phyloP scores from a whole-genome alignment of 2,329 filamentous ascomycete genomes.

The Penicillium sp. region DNA sequence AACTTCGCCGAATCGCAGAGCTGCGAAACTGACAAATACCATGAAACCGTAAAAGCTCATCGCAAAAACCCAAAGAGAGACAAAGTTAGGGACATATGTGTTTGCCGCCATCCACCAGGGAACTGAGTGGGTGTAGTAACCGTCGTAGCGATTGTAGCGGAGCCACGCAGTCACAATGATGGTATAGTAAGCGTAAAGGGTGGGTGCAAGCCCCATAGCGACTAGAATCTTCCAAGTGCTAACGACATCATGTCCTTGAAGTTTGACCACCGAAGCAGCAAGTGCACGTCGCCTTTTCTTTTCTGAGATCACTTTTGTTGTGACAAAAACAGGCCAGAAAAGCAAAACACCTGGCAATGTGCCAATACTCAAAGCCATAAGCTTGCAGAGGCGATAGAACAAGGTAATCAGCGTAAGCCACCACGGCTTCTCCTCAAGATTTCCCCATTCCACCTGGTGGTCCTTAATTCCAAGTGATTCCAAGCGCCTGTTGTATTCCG shows the following conservation, averaged over 20 bases:
- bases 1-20: conserved; percentile 87
- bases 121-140: conserved; percentile 38
- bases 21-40: conserved; percentile 82
- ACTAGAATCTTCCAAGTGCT: conserved; percentile 91
- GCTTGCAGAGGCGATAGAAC: conserved; percentile 74
- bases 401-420: conserved; percentile 70
- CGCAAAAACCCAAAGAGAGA: conserved; percentile 75
- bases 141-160: conserved; percentile 74
- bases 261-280: conserved; percentile 79
- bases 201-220: conserved; percentile 73
- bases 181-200: conserved; percentile 78
- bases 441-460: conserved; percentile 88
- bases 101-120: conserved; percentile 22
- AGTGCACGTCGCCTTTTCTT: conserved; percentile 78
- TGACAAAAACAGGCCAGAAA: conserved; percentile 84
- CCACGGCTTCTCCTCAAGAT: conserved; percentile 34
- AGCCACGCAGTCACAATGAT: conserved; percentile 71
- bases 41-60: conserved; percentile 74
- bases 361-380: conserved; percentile 70
- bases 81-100: conserved; percentile 66
- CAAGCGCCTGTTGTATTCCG: conserved; percentile 80
- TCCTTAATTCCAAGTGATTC: conserved; percentile 82
- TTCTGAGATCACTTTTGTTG: conserved; percentile 75
- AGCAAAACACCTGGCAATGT: conserved; percentile 81
- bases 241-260: conserved; percentile 81